Conservation (phyloP, 1,139 yeast species). For the Arxiozyma slooffiae region DNA sequence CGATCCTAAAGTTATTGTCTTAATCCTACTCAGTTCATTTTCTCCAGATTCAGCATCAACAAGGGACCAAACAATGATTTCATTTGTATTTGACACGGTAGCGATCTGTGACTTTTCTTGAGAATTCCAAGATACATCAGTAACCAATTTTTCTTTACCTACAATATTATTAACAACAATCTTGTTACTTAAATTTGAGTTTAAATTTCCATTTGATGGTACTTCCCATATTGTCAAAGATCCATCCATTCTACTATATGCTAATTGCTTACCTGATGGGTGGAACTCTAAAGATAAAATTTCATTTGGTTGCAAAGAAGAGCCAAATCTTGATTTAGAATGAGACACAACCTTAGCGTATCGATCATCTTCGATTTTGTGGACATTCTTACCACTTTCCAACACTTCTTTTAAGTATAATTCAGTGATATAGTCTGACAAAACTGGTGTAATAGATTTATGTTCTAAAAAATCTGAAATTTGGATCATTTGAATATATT, state of each 20-base stretch:
- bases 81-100: conserved; percentile 49
- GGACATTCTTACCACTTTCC: conserved; percentile 9
- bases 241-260: conserved; percentile 28
- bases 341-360: conserved; percentile 13
- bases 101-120: conserved; percentile 43
- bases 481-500: background rate
- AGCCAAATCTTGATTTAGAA: conserved; percentile 19
- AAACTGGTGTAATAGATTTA: conserved; percentile 7
- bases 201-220: conserved; percentile 19
- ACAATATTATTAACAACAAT: conserved; percentile 34
- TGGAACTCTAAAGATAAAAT: conserved; percentile 21
- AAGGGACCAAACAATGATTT: conserved; percentile 48
- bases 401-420: conserved; percentile 10
- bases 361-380: conserved; percentile 23
- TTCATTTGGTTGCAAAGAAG: conserved; percentile 15
- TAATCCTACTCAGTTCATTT: conserved; percentile 25
- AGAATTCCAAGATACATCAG: conserved; percentile 54
- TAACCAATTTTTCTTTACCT: conserved; percentile 42
- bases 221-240: conserved; percentile 29
- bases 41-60: conserved; percentile 30
- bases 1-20: conserved; percentile 29
- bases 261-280: conserved; percentile 20
- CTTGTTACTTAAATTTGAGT: conserved; percentile 7
- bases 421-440: conserved; percentile 10
- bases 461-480: conserved; percentile 2